Base-by-base conservation (phyloP, 169 alveolate species). In the Plasmodium fragile region DNA sequence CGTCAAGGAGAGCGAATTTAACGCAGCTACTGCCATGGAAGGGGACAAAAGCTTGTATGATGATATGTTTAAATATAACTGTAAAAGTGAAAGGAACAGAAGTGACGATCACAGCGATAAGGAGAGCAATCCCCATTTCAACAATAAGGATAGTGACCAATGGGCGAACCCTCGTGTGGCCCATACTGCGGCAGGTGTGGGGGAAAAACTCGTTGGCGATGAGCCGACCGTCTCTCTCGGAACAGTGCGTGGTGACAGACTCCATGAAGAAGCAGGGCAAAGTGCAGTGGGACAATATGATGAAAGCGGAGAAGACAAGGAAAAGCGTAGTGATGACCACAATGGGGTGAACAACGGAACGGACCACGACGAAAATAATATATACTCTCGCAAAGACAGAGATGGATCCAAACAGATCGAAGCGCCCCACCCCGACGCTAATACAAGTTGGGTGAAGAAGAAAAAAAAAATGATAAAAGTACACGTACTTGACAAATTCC, bases 391-490 rank as follows among this genome's bases (percentile, higher is more conserved):
- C n/a, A 65, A 65, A 16, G 75, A 65, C 32, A 6, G 32, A 75
- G 49, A 75, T 16, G 49, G 59, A 18, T n/a, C 25, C 43, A 65
- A 65, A 25, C 75, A 36, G 39, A 65, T 25, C 75, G 78, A 83
- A 43, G 28, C 2, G 2, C 36, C 6, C 30, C 69, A 1, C 13
- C 49, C 81, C 22, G 25, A 73, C 36, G 2, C 3, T 13, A 52
- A 69, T 11, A 52, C 55, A 52, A 52, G 79, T 75, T 75, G 49
- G 75, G 10, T 65, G 36, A 65, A 65, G 7, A 65, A 65, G 16
- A 77, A 52, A 85, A 85, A 41, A 11, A 85, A 34, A 75, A 85
- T 52, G 49, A 41, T 70, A n/a, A 83, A 83, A 70, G 43, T 83
- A 70, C 69, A 83, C 32, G 82, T 83, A 18, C 73, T 84, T 34